These are phyloP conservation scores for Vitis amurensis DNA, from an alignment of 164 flowering plant genomes.

Conservation along the genomic window DNA sequence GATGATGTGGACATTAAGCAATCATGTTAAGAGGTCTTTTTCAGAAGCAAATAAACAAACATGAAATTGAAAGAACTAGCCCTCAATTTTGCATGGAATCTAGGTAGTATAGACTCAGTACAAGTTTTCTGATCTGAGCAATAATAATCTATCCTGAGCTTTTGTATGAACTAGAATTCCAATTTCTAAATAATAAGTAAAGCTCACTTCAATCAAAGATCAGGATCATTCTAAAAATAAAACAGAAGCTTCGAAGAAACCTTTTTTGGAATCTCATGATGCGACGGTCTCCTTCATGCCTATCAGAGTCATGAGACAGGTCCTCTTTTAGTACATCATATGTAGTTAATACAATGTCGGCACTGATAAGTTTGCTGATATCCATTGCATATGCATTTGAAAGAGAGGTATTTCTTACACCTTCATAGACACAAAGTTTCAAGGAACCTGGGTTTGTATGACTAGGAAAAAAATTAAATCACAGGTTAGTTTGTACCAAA, in stretches of 20 bases:
- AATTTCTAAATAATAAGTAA: neutral
- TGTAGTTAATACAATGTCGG: slow-evolving; percentile 90
- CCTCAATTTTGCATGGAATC: neutral
- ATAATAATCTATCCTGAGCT: neutral
- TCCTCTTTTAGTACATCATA: slow-evolving; percentile 96
- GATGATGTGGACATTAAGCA: neutral
- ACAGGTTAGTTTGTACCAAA: slow-evolving; percentile 6
- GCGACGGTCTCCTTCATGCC: slow-evolving; percentile 92
- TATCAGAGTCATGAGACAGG: slow-evolving; percentile 83
- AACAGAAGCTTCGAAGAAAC: slow-evolving; percentile 29
- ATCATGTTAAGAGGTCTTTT: neutral
- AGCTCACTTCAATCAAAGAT: neutral
- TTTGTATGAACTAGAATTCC: neutral
- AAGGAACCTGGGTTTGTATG: slow-evolving; percentile 83
- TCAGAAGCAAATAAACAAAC: neutral
- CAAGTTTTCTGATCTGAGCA: neutral
- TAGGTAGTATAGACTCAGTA: neutral
- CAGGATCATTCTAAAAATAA: neutral
- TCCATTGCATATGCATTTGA: slow-evolving; percentile 42
- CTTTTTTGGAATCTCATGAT: slow-evolving; percentile 87
- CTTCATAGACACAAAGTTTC: slow-evolving; percentile 74
- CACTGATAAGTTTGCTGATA: slow-evolving; percentile 58
- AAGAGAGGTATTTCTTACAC: slow-evolving; percentile 61
- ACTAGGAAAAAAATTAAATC: slow-evolving; percentile 28
- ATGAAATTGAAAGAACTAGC: neutral